phyloP scores from a whole-genome alignment of 2,329 filamentous ascomycete species.

The Aureobasidium sp. region DNA sequence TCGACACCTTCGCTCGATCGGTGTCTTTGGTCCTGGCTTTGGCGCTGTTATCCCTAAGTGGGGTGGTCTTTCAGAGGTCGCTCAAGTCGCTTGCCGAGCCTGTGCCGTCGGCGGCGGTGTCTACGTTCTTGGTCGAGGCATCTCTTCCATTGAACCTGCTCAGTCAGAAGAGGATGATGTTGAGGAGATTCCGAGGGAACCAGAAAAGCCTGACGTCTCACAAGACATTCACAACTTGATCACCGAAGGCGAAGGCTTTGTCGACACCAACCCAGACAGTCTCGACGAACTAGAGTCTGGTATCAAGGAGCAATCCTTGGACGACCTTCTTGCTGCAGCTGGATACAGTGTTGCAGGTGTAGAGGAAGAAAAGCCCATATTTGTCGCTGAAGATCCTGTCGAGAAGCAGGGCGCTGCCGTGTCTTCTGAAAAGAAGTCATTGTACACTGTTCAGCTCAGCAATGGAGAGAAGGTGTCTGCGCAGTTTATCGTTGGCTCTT shows the following conservation, averaged over 20 bases:
- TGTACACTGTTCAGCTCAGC: constrained; percentile 16
- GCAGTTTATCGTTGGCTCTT: constrained; percentile 22
- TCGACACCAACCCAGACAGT: constrained; percentile 1
- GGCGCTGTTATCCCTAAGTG: constrained; percentile 87
- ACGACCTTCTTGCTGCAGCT: constrained; percentile 12
- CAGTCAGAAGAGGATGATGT: constrained; percentile 14
- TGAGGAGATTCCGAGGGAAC: constrained; percentile 4
- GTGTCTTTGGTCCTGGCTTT: constrained; percentile 80
- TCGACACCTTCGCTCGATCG: constrained; percentile 77
- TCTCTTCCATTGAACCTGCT: constrained; percentile 33
- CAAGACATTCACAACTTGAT: constrained; percentile 7
- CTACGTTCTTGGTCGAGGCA: constrained; percentile 72
- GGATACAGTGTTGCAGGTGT: constrained; percentile 9
- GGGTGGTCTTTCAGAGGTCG: constrained; percentile 80
- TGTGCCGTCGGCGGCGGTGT: constrained; percentile 84
- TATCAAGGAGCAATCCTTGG: constrained; percentile 11
- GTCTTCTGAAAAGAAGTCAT: constrained; percentile 3
- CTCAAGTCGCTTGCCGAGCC: constrained; percentile 84
- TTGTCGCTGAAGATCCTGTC: background rate
- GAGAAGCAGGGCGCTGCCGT: background rate
- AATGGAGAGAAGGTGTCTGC: constrained; percentile 24
- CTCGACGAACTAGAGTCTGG: constrained; percentile 7
- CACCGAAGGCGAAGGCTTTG: background rate
- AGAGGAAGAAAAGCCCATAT: background rate
- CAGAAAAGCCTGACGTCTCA: background rate